Base-by-base conservation (phyloP, 2,329 filamentous ascomycete species). In the Hypoxylon sp. region DNA sequence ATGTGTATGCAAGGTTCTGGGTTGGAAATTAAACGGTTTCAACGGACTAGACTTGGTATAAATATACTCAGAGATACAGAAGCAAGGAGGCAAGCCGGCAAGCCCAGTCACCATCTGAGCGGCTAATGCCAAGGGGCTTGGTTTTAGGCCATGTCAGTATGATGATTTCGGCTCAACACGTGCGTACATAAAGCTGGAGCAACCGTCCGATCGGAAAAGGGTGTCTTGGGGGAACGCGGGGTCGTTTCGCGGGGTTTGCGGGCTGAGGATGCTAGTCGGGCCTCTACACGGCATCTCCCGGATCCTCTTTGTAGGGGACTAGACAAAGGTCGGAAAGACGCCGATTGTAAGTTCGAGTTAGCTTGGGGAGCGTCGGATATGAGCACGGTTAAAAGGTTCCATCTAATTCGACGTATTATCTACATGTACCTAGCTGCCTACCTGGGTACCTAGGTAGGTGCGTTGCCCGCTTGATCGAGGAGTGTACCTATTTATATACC, bases 211-310 rank as follows among this genome's bases (percentile, higher is more conserved):
- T 60, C 37, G 55, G 55, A 31, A 51, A 63, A 63, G 66, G 66
- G 35, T 31, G 27, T 17, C 49, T 55, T 51, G 49, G 44, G 33
- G 35, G 27, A 44, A 55, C 48, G 66, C 66, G 66, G 66, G 66
- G 66, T 69, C 59, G 31, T 48, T 25, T 61, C 55, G 60, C 64
- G 49, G 63, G 60, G 59, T 61, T 69, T 48, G 44, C 40, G 44
- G 55, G 53, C 35, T 55, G 33, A 53, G 13, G 35, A 49, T 51
- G 30, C 42, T 66, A 55, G 49, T 66, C 58, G 58, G 53, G 11
- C 50, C 46, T 50, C 33, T 10, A 57, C 27, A 57, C 57, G 63
- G 57, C 62, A 66, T 66, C 33, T 57, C 48, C 13, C 63, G 51
- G 51, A 65, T 50, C 8, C 25, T 48, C 37, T 55, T 55, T 49